Conservation (phyloP, 345 rosid species). For the Populus deltoides region DNA sequence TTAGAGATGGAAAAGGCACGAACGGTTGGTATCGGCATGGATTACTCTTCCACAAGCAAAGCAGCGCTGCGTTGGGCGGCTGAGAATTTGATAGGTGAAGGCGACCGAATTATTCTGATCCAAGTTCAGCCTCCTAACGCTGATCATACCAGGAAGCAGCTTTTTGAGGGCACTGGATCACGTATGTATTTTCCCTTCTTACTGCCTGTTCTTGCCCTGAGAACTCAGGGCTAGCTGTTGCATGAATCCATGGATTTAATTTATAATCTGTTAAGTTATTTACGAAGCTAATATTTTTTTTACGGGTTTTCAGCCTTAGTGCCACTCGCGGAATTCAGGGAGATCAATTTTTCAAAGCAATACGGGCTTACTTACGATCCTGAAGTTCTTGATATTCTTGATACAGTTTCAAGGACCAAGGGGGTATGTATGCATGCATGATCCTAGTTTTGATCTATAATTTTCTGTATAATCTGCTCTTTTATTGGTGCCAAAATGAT, state of each 20-base stretch:
- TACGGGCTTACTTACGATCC: conserved; percentile 42
- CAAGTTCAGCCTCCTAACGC: conserved; percentile 48
- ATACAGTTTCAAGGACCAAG: conserved; percentile 34
- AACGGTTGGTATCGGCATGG: conserved; percentile 44
- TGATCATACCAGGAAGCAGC: conserved; percentile 48
- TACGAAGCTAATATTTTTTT: not conserved
- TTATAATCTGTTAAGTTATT: not conserved
- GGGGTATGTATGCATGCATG: conserved; percentile 24
- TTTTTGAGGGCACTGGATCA: conserved; percentile 49
- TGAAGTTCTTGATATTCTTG: conserved; percentile 40
- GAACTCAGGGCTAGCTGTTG: not conserved
- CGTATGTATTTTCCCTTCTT: conserved; percentile 20
- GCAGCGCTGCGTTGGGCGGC: conserved; percentile 48
- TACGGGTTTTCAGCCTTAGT: conserved; percentile 36
- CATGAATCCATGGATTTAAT: not conserved
- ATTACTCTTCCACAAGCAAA: conserved; percentile 48
- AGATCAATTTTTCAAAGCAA: conserved; percentile 42
- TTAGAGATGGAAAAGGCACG: conserved; percentile 30
- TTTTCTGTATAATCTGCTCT: not conserved
- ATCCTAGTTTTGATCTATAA: not conserved
- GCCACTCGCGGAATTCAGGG: conserved; percentile 46
- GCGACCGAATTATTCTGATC: conserved; percentile 34
- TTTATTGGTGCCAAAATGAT: not conserved
- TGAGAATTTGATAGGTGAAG: conserved; percentile 28
- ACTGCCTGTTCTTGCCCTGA: not conserved